These are phyloP conservation scores for Parmales sp. DNA, from an alignment of 108 stramenopile species.

Conservation along the genomic window DNA sequence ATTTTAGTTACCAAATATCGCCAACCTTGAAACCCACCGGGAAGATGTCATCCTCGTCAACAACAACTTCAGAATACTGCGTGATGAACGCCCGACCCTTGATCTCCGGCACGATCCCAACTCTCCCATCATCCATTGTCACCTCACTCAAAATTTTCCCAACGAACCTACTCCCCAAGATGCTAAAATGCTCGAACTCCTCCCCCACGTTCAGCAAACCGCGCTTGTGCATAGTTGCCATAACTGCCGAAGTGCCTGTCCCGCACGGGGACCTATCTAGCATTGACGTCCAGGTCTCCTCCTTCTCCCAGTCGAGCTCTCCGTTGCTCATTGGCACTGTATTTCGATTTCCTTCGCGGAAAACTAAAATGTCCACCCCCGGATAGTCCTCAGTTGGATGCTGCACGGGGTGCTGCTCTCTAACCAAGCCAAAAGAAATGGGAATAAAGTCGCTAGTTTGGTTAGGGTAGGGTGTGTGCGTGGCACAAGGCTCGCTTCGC, in stretches of 20 bases:
- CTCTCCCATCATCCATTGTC: background rate
- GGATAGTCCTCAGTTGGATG: constrained; percentile 15
- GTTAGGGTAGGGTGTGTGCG: background rate
- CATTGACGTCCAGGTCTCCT: constrained; percentile 10
- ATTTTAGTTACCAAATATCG: constrained; percentile 18
- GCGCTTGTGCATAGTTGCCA: constrained; percentile 12
- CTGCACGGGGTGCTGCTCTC: constrained; percentile 4
- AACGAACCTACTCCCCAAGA: constrained; percentile 14
- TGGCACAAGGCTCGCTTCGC: background rate
- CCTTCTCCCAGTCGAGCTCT: background rate
- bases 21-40: constrained; percentile 13
- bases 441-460: too few relatives aligned
- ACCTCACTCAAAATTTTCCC: constrained; percentile 3
- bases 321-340: constrained; percentile 15
- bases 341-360: background rate
- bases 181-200: background rate
- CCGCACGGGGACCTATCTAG: constrained; percentile 17
- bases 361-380: constrained; percentile 12
- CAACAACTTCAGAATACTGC: constrained; percentile 5
- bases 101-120: constrained; percentile 7
- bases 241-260: constrained; percentile 15
- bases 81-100: constrained; percentile 16
- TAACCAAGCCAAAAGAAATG: too few relatives aligned
- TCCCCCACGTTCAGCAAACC: constrained; percentile 12
- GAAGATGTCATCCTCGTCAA: constrained; percentile 10